Percentiles rank a stretch among this genome's conserved stretches.
Conservation (phyloP, 140 eudicot species). For the Flaveria floridana region DNA sequence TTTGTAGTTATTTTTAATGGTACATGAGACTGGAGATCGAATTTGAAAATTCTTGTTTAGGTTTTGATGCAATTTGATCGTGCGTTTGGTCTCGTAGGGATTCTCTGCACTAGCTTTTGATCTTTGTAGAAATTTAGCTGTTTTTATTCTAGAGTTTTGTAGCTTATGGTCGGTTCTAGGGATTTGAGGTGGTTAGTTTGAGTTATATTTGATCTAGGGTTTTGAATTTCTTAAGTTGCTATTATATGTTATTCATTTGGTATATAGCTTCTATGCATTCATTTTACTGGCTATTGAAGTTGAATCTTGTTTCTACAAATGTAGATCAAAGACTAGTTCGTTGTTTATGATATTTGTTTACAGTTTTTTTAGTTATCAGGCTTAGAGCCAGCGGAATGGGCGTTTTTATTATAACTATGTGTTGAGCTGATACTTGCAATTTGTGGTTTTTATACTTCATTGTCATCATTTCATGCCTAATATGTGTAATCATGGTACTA, state of each 20-base stretch:
- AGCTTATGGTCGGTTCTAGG: neutral
- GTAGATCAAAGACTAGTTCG: neutral
- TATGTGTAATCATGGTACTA: neutral
- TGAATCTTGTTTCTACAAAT: neutral
- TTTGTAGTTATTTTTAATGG: neutral
- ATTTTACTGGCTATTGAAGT: neutral
- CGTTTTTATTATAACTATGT: neutral
- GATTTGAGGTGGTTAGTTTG: neutral
- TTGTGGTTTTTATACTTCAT: neutral
- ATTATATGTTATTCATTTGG: neutral
- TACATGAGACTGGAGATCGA: neutral
- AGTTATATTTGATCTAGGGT: conserved; percentile 6
- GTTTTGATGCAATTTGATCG: neutral
- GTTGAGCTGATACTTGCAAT: neutral
- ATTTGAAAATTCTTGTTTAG: neutral
- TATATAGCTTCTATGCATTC: neutral
- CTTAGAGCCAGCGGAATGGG: neutral
- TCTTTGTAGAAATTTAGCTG: neutral
- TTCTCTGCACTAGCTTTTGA: neutral
- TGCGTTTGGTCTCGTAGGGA: neutral
- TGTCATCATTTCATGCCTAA: neutral
- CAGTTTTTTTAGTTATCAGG: neutral
- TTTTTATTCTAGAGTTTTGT: neutral
- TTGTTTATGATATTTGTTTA: conserved; percentile 16
- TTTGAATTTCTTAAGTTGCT: neutral